Conservation (phyloP, 2,329 filamentous ascomycete species). For the Claviceps sorghi region DNA sequence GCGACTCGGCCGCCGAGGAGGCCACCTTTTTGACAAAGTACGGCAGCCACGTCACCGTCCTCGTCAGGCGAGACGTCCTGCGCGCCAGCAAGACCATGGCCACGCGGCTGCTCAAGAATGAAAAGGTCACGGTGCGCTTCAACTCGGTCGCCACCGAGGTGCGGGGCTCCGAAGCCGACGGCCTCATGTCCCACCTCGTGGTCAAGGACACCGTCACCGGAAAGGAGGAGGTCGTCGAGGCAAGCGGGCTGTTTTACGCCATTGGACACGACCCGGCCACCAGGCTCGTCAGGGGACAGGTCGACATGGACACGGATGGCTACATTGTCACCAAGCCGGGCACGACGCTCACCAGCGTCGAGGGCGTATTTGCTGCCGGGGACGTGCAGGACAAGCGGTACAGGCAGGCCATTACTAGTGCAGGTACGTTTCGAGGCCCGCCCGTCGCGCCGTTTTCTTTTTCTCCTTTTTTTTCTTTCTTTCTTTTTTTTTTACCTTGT, state of each 20-base stretch:
- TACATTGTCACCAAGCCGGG: constrained; percentile 86
- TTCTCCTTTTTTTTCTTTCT: not conserved
- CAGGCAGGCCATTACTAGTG: constrained; percentile 93
- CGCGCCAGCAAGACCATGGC: constrained; percentile 89
- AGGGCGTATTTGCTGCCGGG: constrained; percentile 90
- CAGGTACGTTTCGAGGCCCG: constrained; percentile 45
- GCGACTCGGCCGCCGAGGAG: constrained; percentile 94
- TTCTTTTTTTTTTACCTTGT: not conserved
- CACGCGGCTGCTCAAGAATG: constrained; percentile 62
- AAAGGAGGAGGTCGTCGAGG: constrained; percentile 67
- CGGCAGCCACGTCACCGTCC: constrained; percentile 82
- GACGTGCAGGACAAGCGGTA: constrained; percentile 99
- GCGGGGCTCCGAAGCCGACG: constrained; percentile 60
- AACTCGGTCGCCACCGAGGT: constrained; percentile 72
- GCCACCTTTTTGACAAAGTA: constrained; percentile 97
- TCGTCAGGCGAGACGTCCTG: constrained; percentile 76
- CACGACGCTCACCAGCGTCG: constrained; percentile 71
- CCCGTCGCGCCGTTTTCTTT: not conserved
- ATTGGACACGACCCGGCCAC: constrained; percentile 94
- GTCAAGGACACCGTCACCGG: constrained; percentile 69
- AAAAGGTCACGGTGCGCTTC: constrained; percentile 83
- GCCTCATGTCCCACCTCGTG: constrained; percentile 76
- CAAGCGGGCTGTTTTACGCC: constrained; percentile 92
- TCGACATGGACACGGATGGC: constrained; percentile 77
- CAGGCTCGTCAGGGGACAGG: constrained; percentile 73